Base-by-base conservation (phyloP, 495 filamentous ascomycete species). In the Cudoniella acicularis region DNA sequence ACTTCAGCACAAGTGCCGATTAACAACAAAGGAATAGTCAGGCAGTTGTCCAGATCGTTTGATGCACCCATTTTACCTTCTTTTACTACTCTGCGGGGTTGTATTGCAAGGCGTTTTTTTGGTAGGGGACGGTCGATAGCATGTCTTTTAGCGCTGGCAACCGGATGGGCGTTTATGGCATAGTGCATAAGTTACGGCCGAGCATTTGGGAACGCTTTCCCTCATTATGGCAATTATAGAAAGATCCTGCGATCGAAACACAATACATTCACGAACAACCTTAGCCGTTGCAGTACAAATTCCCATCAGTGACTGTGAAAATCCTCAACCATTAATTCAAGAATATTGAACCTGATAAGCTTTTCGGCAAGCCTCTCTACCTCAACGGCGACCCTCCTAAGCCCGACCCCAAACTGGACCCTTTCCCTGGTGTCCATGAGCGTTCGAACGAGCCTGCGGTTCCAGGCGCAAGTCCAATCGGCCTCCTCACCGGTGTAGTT, bases 1-100 rank as follows among this genome's bases (percentile, higher is more conserved):
- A 81, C 60, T 69, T 82, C 48, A 72, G 75, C 52, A 67, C 76
- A 48, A 79, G 78, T 60, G 76, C 76, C 68, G 78, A 80, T 41
- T 82, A 62, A 67, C 55, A 61, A 52, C 56, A 13, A 36, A 36
- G 30, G 30, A 36, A 4, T 13, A 13, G 30, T 6, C 4, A 6
- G 30, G 13, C 6, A 6, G 30, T 36, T 36, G 30, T 36, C 30
- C 30, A 36, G 13, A 16, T 56, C 49, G 41, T 65, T 16, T 21
- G 49, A 24, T 23, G 17, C n/a, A n/a, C 2, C 22, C 17, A 6
- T 23, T 52, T n/a, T 1, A 52, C 18, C 26, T 9, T 6, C 18
- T 48, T n/a, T 57, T 36, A 27, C 6, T n/a, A n/a, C 45, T 46
- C 21, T 10, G 40, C 21, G 46, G 10, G 10, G 36, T 9, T n/a